Evolutionary conservation across 176 grass and related monocot genomes (phyloP).

Genomic region (Hsuehochloa calcarea): DNA sequence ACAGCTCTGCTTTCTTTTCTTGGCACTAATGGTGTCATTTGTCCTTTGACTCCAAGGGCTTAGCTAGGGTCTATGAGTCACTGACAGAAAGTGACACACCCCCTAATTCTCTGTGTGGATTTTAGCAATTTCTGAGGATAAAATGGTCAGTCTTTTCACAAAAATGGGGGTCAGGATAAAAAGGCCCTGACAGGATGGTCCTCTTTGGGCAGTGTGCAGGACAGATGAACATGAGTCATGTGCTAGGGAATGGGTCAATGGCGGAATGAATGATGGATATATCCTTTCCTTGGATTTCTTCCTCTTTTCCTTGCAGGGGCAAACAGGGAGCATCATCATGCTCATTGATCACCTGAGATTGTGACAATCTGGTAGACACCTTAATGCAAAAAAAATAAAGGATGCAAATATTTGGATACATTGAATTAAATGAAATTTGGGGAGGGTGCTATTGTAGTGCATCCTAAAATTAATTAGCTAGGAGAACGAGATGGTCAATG

Average conservation of each 20-base stretch:
- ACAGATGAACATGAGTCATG: neutral
- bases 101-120: neutral
- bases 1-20: neutral
- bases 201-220: neutral
- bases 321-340: neutral
- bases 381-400: neutral
- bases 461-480: neutral
- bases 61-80: neutral
- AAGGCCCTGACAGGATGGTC: neutral
- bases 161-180: neutral
- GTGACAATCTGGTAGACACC: neutral
- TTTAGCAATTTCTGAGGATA: constrained; percentile 12
- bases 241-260: neutral
- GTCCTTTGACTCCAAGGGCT: neutral
- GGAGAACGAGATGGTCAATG: neutral
- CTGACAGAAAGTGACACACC: neutral
- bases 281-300: neutral
- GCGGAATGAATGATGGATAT: neutral
- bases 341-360: neutral
- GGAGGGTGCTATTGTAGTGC: neutral
- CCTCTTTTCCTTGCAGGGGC: neutral
- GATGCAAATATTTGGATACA: neutral
- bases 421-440: neutral
- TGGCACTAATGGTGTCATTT: neutral
- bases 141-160: neutral